Evolutionary conservation across 163 green algal species (phyloP).

Genomic region (Volvox carteri): DNA sequence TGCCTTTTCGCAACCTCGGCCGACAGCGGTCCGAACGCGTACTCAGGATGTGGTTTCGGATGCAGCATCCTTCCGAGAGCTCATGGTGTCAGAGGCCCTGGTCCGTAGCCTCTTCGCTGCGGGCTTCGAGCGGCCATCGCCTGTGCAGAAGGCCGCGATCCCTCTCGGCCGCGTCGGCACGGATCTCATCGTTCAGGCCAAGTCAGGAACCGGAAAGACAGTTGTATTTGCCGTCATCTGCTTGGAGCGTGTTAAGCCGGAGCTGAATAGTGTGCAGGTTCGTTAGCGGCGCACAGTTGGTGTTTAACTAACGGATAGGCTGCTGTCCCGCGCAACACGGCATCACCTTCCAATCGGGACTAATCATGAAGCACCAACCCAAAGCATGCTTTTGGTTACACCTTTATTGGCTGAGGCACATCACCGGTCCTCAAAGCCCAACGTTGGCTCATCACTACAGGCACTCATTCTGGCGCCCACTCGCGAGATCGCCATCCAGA

Average conservation of each 20-base stretch:
- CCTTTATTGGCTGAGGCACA: too few relatives aligned
- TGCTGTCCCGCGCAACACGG: too few relatives aligned
- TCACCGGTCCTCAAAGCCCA: too few relatives aligned
- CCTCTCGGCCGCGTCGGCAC: slow-evolving; percentile 80
- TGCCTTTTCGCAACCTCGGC: background rate
- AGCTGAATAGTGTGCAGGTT: slow-evolving; percentile 66
- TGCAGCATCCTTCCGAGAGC: slow-evolving; percentile 67
- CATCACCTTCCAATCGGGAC: too few relatives aligned
- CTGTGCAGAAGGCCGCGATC: slow-evolving; percentile 83
- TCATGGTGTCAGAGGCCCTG: slow-evolving; percentile 71
- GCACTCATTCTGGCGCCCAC: slow-evolving; percentile 87
- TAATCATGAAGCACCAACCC: too few relatives aligned
- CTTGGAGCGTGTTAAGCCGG: slow-evolving; percentile 72
- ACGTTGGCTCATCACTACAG: too few relatives aligned
- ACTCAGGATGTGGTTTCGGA: slow-evolving; percentile 70
- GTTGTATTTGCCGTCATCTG: slow-evolving; percentile 81
- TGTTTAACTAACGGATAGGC: background rate
- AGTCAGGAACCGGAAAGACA: slow-evolving; percentile 93
- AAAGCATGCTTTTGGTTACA: too few relatives aligned
- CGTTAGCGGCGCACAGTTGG: background rate
- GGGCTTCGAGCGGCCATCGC: slow-evolving; percentile 79
- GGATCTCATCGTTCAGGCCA: slow-evolving; percentile 93
- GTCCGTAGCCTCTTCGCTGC: slow-evolving; percentile 64
- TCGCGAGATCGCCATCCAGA: slow-evolving; percentile 83
- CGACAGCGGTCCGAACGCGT: slow-evolving; percentile 34